Percentiles rank a stretch among this genome's conserved stretches.
These are phyloP conservation scores for Chalciporus piperatus DNA, from an alignment of 768 basidiomycete species.

Conservation along the genomic window DNA sequence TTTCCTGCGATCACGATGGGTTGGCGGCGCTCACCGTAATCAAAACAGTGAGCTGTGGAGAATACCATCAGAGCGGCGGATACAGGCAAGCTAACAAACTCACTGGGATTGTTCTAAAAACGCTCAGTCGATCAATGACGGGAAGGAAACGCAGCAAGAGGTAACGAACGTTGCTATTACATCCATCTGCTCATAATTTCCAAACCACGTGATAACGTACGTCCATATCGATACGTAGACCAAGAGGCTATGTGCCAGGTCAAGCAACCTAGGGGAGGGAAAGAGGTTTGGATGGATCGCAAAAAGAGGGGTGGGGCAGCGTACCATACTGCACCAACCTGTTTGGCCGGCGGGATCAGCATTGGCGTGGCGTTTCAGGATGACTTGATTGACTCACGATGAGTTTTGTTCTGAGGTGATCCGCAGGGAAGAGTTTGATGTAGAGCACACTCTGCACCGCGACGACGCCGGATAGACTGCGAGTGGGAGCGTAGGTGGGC, in stretches of 20 bases:
- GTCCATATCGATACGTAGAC: conserved; percentile 41
- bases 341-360: neutral
- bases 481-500: neutral
- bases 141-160: neutral
- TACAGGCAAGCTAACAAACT: neutral
- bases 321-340: conserved; percentile 30
- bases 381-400: conserved; percentile 12
- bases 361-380: neutral
- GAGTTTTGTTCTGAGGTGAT: conserved; percentile 19
- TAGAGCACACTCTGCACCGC: conserved; percentile 28
- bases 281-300: neutral
- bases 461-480: conserved; percentile 29
- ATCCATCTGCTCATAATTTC: conserved; percentile 37
- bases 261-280: conserved; percentile 26
- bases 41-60: conserved; percentile 24
- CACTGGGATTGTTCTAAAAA: conserved; percentile 26
- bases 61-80: neutral
- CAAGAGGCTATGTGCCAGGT: conserved; percentile 40
- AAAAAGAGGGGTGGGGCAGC: neutral
- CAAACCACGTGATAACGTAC: conserved; percentile 45
- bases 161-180: conserved; percentile 42
- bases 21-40: conserved; percentile 25
- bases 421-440: conserved; percentile 28
- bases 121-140: neutral
- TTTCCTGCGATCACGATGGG: neutral